Evolutionary conservation across 2,329 filamentous ascomycete genomes (phyloP).

Genomic region (Ceratocystis harringtonii): DNA sequence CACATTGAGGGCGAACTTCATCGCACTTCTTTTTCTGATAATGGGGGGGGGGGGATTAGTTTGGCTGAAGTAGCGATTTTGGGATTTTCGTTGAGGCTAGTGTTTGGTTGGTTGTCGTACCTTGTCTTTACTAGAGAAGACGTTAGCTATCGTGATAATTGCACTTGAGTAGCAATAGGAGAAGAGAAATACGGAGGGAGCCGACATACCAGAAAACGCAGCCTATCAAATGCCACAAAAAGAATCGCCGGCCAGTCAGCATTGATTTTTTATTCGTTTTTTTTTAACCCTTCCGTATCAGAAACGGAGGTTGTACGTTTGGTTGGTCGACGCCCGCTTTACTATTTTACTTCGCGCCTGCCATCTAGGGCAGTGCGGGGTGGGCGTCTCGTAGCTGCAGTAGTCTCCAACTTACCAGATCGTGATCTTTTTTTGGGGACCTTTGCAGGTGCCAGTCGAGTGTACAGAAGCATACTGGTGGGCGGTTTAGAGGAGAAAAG

Average conservation of each 20-base stretch:
- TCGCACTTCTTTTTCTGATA: slow-evolving; percentile 44
- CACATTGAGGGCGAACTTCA: slow-evolving; percentile 36
- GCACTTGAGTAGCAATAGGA: not conserved
- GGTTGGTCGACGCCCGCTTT: too few relatives aligned
- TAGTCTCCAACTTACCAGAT: slow-evolving; percentile 33
- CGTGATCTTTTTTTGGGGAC: slow-evolving; percentile 44
- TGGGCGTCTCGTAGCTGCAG: not conserved
- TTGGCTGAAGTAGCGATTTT: not conserved
- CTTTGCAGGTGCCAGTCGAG: slow-evolving; percentile 42
- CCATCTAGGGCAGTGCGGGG: slow-evolving; percentile 1
- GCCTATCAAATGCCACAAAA: slow-evolving; percentile 5
- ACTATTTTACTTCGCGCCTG: not conserved
- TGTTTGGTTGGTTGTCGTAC: not conserved
- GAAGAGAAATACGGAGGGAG: not conserved
- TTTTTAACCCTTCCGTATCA: not conserved
- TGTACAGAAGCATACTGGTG: slow-evolving; percentile 40
- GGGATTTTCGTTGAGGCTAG: not conserved
- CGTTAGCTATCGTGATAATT: not conserved
- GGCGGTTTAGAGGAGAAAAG: not conserved
- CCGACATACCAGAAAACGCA: slow-evolving; percentile 14
- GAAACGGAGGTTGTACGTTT: not conserved
- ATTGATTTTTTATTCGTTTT: not conserved
- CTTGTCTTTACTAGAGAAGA: slow-evolving; percentile 16
- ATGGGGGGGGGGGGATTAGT: not conserved
- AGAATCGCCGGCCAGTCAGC: not conserved